A percentile compares a stretch with the other conserved stretches of the same genome.
Conservation (phyloP, 768 basidiomycete genomes). For the Rhizopogon vinicolor region DNA sequence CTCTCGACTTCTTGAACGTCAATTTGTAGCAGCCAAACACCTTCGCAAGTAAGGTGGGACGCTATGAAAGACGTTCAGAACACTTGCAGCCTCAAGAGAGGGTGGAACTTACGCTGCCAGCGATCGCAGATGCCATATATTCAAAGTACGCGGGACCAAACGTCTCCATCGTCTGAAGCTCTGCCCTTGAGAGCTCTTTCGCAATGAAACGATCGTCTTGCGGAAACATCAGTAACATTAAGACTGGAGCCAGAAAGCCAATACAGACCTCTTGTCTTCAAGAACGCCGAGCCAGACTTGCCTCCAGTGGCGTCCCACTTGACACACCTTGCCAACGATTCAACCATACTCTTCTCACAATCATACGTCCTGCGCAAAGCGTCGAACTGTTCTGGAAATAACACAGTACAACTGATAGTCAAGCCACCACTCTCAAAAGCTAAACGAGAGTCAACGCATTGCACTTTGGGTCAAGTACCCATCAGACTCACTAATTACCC, state of each 20-base stretch:
- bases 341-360: slow-evolving; percentile 91
- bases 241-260: neutral
- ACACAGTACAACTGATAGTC: slow-evolving; percentile 88
- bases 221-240: neutral
- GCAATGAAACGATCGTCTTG: slow-evolving; percentile 98
- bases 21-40: slow-evolving; percentile 97
- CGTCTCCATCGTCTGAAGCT: slow-evolving; percentile 92
- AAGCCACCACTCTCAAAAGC: slow-evolving; percentile 89
- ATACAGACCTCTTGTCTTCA: slow-evolving; percentile 83
- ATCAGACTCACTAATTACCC: slow-evolving; percentile 66
- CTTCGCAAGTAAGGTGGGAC: slow-evolving; percentile 92
- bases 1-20: slow-evolving; percentile 79
- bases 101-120: slow-evolving; percentile 59
- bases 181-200: slow-evolving; percentile 88
- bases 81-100: slow-evolving; percentile 4
- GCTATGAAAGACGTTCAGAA: slow-evolving; percentile 37
- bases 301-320: slow-evolving; percentile 97
- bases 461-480: slow-evolving; percentile 1
- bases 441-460: slow-evolving; percentile 22
- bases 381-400: slow-evolving; percentile 97
- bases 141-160: slow-evolving; percentile 98
- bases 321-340: slow-evolving; percentile 88
- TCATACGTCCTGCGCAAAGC: slow-evolving; percentile 88
- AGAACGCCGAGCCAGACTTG: slow-evolving; percentile 93
- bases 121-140: slow-evolving; percentile 94